Conservation (phyloP, 768 basidiomycete genomes). For the Leccinum obscurum region DNA sequence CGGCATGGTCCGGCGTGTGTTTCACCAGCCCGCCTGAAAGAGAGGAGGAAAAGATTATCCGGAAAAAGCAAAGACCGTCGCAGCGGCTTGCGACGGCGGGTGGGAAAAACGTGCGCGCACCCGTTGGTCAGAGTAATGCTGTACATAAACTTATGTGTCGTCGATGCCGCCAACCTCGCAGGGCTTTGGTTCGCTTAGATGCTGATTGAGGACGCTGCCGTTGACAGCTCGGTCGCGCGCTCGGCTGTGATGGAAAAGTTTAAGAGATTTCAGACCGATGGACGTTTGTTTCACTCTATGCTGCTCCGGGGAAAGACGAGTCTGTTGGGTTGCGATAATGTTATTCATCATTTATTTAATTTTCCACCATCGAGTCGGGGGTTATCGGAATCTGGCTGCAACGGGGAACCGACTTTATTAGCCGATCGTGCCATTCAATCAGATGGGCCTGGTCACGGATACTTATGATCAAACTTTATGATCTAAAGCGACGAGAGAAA, state of each 20-base stretch:
- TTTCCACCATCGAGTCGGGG: slow-evolving; percentile 21
- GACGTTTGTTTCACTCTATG: neutral
- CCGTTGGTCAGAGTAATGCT: neutral
- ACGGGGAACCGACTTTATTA: slow-evolving; percentile 1
- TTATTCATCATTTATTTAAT: neutral
- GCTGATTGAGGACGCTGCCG: neutral
- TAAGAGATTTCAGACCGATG: neutral
- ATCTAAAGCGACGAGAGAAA: slow-evolving; percentile 13
- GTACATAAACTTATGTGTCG: neutral
- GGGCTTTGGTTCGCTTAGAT: neutral
- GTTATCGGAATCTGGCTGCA: slow-evolving; percentile 17
- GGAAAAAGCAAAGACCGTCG: neutral
- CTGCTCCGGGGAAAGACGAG: neutral
- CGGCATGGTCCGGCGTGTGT: neutral
- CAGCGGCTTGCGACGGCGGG: neutral
- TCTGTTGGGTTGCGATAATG: slow-evolving; percentile 11
- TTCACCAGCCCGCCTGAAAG: neutral
- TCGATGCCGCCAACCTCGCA: neutral
- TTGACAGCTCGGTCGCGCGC: neutral
- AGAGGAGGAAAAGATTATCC: neutral
- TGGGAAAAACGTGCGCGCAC: neutral
- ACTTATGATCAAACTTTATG: slow-evolving; percentile 9
- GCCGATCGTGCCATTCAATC: slow-evolving; percentile 17
- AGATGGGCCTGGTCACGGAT: slow-evolving; percentile 7
- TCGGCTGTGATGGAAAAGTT: neutral